phyloP scores from a whole-genome alignment of 768 basidiomycete species.

The Lentinula aciculospora region DNA sequence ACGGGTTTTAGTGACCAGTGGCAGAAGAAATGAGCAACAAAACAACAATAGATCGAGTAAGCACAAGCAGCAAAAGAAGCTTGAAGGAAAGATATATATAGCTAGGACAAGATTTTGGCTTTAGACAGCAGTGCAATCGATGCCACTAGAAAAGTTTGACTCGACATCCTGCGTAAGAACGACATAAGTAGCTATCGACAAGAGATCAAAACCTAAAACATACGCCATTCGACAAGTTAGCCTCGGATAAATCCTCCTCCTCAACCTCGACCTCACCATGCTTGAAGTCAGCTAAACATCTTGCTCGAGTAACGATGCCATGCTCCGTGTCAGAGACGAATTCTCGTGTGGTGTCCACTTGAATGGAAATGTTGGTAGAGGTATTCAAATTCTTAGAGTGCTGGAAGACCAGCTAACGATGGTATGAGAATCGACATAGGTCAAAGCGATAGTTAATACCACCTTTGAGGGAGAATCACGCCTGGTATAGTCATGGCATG shows the following conservation, averaged over 20 bases:
- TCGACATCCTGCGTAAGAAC: neutral
- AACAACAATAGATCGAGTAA: too few relatives aligned
- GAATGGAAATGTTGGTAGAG: slow-evolving; percentile 7
- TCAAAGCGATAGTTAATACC: neutral
- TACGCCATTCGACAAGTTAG: neutral
- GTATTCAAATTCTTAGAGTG: neutral
- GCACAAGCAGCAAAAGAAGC: too few relatives aligned
- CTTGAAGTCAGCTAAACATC: neutral
- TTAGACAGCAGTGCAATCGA: neutral
- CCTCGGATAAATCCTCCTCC: neutral
- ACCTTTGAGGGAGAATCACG: neutral
- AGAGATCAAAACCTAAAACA: neutral
- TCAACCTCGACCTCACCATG: neutral
- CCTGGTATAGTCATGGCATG: neutral
- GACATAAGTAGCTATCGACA: neutral
- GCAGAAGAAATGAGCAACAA: too few relatives aligned
- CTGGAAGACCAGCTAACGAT: neutral
- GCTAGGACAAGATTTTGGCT: slow-evolving; percentile 13
- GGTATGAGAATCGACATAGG: neutral
- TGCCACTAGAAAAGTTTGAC: neutral
- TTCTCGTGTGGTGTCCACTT: slow-evolving; percentile 7
- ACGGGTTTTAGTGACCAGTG: too few relatives aligned
- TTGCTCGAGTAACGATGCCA: neutral
- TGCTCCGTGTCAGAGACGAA: neutral
- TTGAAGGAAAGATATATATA: neutral